phyloP scores from a whole-genome alignment of 148 eudicot genomes.

The Agrostemma githago region DNA sequence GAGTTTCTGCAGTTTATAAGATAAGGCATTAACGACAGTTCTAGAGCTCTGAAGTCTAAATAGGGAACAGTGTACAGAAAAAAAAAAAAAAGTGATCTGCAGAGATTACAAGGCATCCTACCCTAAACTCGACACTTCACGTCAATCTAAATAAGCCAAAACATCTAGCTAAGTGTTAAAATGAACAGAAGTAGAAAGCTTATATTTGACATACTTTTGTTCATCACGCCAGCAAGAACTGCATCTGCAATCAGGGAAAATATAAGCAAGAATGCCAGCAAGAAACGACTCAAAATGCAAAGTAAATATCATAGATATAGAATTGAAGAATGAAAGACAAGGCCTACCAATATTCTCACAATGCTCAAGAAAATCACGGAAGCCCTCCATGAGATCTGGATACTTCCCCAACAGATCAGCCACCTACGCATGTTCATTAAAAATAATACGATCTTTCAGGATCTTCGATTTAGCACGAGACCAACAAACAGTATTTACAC shows the following conservation, averaged over 20 bases:
- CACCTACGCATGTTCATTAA: constrained; percentile 43
- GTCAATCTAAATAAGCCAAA: neutral
- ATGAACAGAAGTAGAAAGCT: too few species aligned
- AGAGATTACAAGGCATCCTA: neutral
- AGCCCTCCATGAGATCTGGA: constrained; percentile 97
- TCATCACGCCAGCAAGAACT: constrained; percentile 85
- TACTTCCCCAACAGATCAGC: constrained; percentile 80
- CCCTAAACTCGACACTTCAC: neutral
- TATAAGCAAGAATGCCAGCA: too few species aligned
- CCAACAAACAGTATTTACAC: neutral
- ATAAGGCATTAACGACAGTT: neutral
- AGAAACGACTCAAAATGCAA: neutral
- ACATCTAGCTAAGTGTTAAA: too few species aligned
- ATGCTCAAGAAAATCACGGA: constrained; percentile 76
- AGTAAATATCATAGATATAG: neutral
- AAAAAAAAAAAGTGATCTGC: too few species aligned
- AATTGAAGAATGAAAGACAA: neutral
- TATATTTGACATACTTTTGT: constrained; percentile 59
- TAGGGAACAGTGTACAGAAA: neutral
- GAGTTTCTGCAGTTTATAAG: constrained; percentile 49
- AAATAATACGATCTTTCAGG: neutral
- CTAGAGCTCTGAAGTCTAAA: neutral
- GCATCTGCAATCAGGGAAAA: constrained; percentile 57
- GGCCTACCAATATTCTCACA: constrained; percentile 74
- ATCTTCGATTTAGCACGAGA: neutral